phyloP scores from a whole-genome alignment of 768 basidiomycete genomes.

The Mycena haematopus region DNA sequence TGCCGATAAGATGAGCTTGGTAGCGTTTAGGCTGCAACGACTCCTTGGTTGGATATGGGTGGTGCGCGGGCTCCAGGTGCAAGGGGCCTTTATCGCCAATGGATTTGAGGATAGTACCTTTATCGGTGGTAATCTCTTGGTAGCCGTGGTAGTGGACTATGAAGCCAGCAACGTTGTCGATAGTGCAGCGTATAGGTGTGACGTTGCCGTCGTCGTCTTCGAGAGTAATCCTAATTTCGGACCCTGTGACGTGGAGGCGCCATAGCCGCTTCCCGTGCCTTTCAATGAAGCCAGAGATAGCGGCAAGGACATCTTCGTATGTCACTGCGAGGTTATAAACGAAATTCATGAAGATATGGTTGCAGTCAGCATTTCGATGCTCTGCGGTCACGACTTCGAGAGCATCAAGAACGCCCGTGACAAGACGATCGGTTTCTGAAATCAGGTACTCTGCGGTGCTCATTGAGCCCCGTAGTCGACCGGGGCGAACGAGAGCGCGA shows the following conservation, averaged over 20 bases:
- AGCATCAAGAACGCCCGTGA: conserved; percentile 92
- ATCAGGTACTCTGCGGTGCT: conserved; percentile 97
- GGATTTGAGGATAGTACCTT: conserved; percentile 95
- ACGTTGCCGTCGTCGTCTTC: conserved; percentile 96
- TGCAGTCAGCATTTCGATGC: conserved; percentile 93
- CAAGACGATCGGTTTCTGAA: conserved; percentile 96
- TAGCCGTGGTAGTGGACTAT: conserved; percentile 98
- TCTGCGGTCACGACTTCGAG: conserved; percentile 92
- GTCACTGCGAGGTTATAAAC: conserved; percentile 95
- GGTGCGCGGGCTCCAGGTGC: conserved; percentile 93
- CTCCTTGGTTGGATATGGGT: conserved; percentile 95
- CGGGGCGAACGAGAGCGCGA: conserved; percentile 94
- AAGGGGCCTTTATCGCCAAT: conserved; percentile 98
- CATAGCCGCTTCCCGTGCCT: conserved; percentile 98
- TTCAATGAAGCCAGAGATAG: conserved; percentile 98
- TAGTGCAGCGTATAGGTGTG: conserved; percentile 95
- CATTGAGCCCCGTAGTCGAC: conserved; percentile 90
- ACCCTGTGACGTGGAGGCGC: conserved; percentile 97
- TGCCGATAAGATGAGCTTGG: conserved; percentile 97
- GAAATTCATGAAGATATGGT: conserved; percentile 99
- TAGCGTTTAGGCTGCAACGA: conserved; percentile 98
- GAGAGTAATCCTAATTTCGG: conserved; percentile 93
- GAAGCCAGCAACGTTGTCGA: conserved; percentile 99
- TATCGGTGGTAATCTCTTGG: conserved; percentile 97
- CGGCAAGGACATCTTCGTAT: conserved; percentile 96